Evolutionary conservation across 345 rosid species (phyloP), one percentile per base, ranked within the genome.

Genomic region (Camelina neglecta): DNA sequence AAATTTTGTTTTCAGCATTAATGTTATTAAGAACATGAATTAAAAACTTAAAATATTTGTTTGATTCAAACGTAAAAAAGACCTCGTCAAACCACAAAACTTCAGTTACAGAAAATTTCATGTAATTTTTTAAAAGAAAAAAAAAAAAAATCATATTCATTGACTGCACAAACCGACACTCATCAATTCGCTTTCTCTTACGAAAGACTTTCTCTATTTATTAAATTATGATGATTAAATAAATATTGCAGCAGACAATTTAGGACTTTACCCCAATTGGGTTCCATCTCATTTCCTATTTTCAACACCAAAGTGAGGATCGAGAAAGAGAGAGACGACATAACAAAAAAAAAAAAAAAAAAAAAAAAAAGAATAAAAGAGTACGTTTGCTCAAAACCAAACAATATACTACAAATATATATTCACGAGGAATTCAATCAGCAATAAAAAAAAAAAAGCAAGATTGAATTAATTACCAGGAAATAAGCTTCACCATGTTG

Each of bases 401-500:
- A 62, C 36, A 69, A 11, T 45, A 16, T 8, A 20, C 23, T 21
- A 45, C 8, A 41, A 45, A 69, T 8, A 29, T 29, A 33, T 38
- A 24, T 58, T 56, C 73, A 63, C 75, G 54, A 69, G 65, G 44
- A 56, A 45, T 12, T 63, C 31, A 31, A 76, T 69, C 65, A 55
- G 59, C 50, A 44, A 76, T 18, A 5, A 61, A 45, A 60, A 26
- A 31, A 73, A 66, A 49, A 1, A 15, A 60, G n/a, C 16, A 39
- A 72, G 1, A 49, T 16, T n/a, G 53, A 44, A 11, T 49, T 38
- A 29, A 60, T 86, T 89, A 95, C 99, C 92, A 92, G 92, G 83
- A 90, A 95, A 82, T 95, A 95, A 85, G 93, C 85, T 81, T 95
- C 97, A 39, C 99, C 98, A 67, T 87, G 94, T 60, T 89, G 91